Evolutionary conservation across 139 green algal genomes (phyloP).

Genomic region (Tetraselmis striata): DNA sequence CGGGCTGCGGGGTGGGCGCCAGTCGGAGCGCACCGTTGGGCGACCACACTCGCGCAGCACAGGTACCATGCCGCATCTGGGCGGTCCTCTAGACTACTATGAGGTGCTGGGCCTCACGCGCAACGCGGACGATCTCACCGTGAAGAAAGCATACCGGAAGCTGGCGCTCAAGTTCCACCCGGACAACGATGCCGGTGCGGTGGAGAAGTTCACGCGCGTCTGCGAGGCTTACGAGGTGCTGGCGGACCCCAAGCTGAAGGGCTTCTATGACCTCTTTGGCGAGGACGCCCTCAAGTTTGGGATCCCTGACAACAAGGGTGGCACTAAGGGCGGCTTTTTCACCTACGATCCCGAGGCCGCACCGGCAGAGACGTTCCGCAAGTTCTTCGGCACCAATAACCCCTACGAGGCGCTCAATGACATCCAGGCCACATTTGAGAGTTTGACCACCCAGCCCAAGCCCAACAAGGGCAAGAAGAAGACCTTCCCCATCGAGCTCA

Average conservation of each 20-base stretch:
- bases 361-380: slow-evolving; percentile 43
- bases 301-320: slow-evolving; percentile 30
- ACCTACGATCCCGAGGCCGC: slow-evolving; percentile 34
- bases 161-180: slow-evolving; percentile 68
- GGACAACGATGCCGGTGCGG: slow-evolving; percentile 40
- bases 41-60: too few relatives aligned
- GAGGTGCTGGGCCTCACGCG: slow-evolving; percentile 18
- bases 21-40: too few relatives aligned
- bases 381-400: slow-evolving; percentile 77
- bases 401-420: slow-evolving; percentile 65
- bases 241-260: slow-evolving; percentile 57
- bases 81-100: slow-evolving; percentile 21
- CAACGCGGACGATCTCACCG: slow-evolving; percentile 49
- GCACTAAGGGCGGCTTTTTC: slow-evolving; percentile 26
- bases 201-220: slow-evolving; percentile 42
- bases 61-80: background rate
- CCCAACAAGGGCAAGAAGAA: slow-evolving; percentile 44
- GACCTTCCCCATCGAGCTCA: slow-evolving; percentile 46
- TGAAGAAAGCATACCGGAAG: slow-evolving; percentile 63
- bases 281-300: slow-evolving; percentile 67
- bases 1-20: too few relatives aligned
- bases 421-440: slow-evolving; percentile 50
- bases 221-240: slow-evolving; percentile 74
- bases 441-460: slow-evolving; percentile 41
- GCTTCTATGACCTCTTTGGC: slow-evolving; percentile 63